Evolutionary conservation across 106 monocot species (phyloP).

Genomic region (Dioscorea dumetorum): DNA sequence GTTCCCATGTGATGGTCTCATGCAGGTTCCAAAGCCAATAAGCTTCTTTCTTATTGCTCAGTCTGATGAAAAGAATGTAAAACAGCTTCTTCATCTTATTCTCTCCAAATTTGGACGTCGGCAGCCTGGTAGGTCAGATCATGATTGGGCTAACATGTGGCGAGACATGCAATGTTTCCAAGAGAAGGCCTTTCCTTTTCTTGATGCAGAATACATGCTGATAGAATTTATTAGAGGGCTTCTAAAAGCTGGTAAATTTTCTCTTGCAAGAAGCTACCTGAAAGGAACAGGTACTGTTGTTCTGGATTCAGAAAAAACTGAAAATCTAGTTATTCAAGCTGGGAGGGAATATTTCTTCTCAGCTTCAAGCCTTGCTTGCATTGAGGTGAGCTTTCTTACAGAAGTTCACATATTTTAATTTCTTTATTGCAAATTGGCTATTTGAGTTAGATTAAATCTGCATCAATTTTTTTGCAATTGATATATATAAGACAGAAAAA

Average conservation of each 20-base stretch:
- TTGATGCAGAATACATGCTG: slow-evolving; percentile 84
- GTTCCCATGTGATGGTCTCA: not conserved
- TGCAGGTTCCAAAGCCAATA: slow-evolving; percentile 92
- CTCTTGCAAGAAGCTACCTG: slow-evolving; percentile 92
- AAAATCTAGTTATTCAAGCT: slow-evolving; percentile 82
- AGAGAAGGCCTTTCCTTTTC: slow-evolving; percentile 84
- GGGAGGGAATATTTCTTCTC: slow-evolving; percentile 96
- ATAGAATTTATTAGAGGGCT: slow-evolving; percentile 85
- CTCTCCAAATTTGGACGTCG: slow-evolving; percentile 87
- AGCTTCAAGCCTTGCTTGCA: slow-evolving; percentile 70
- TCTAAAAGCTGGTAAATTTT: slow-evolving; percentile 90
- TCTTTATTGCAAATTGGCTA: too few species aligned
- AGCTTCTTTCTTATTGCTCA: slow-evolving; percentile 52
- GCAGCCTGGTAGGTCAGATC: slow-evolving; percentile 69
- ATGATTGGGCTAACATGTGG: slow-evolving; percentile 92
- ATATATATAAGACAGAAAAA: too few species aligned
- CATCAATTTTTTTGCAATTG: too few species aligned
- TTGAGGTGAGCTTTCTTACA: slow-evolving; percentile 44
- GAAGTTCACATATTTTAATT: not conserved
- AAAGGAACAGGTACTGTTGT: slow-evolving; percentile 52
- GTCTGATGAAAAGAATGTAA: slow-evolving; percentile 78
- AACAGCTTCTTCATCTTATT: slow-evolving; percentile 82
- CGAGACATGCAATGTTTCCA: slow-evolving; percentile 74
- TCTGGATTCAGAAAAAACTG: slow-evolving; percentile 70
- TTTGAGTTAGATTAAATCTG: too few species aligned